Percentiles rank a stretch among this genome's conserved stretches.
phyloP scores from a whole-genome alignment of 192 early-diverging fungal species.

The Chytriomyces confervae region DNA sequence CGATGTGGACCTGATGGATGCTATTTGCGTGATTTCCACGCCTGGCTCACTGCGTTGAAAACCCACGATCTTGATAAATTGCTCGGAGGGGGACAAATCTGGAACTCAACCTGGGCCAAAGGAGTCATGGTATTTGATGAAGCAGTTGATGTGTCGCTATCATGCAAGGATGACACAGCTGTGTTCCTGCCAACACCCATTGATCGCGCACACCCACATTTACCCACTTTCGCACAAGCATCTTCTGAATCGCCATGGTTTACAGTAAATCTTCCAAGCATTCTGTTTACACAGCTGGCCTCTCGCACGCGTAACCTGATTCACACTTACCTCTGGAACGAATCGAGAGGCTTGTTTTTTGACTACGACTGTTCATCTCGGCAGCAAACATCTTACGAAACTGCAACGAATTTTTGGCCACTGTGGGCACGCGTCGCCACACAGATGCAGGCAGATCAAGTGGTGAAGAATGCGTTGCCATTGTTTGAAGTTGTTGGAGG shows the following conservation, averaged over 20 bases:
- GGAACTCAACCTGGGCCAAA: conserved; percentile 60
- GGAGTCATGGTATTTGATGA: conserved; percentile 56
- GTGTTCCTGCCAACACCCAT: neutral
- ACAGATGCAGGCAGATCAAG: conserved; percentile 73
- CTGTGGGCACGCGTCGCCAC: conserved; percentile 90
- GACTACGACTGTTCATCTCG: conserved; percentile 84
- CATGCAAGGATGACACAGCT: neutral
- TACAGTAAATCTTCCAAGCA: conserved; percentile 46
- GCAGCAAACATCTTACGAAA: conserved; percentile 80
- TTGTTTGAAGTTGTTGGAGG: conserved; percentile 92
- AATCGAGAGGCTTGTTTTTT: conserved; percentile 77
- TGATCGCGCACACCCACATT: neutral
- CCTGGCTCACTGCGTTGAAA: conserved; percentile 43
- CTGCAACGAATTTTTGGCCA: conserved; percentile 86
- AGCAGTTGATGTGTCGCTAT: conserved; percentile 36
- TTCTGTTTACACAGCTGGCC: conserved; percentile 61
- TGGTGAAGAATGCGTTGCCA: conserved; percentile 70
- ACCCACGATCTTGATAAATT: conserved; percentile 38
- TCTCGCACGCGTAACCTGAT: conserved; percentile 66
- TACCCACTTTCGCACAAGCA: conserved; percentile 1
- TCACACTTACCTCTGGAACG: conserved; percentile 86
- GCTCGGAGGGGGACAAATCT: conserved; percentile 45
- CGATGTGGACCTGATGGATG: conserved; percentile 49
- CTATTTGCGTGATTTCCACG: conserved; percentile 43
- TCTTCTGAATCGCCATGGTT: conserved; percentile 28